Evolutionary conservation across 2,329 filamentous ascomycete species (phyloP).

Genomic region (Talaromyces rugulosus): DNA sequence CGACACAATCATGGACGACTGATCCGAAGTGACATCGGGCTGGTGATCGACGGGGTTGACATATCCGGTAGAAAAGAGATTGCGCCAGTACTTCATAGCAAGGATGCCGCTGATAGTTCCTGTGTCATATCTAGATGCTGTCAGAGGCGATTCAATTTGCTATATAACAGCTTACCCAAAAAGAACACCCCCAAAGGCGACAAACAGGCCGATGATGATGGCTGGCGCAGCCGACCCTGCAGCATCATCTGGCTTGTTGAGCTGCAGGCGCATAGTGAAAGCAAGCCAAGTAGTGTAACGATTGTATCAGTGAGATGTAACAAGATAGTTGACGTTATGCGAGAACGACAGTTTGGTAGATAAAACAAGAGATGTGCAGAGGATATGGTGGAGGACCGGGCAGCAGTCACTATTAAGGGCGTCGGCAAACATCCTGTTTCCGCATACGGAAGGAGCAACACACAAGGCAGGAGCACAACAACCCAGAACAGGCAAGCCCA

Average conservation of each 20-base stretch:
- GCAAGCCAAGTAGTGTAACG: not conserved
- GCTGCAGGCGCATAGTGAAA: constrained; percentile 37
- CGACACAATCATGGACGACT: constrained; percentile 59
- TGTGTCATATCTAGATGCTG: constrained; percentile 42
- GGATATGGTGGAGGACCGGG: not conserved
- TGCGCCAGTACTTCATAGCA: constrained; percentile 44
- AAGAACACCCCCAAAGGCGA: constrained; percentile 56
- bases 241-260: constrained; percentile 45
- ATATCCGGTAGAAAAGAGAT: constrained; percentile 30
- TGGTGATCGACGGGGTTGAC: constrained; percentile 34
- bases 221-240: constrained; percentile 45
- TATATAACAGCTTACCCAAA: constrained; percentile 44
- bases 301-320: not conserved
- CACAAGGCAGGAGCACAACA: not conserved
- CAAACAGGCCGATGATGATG: constrained; percentile 55
- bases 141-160: not conserved
- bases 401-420: not conserved
- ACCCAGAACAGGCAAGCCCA: not conserved
- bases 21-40: constrained; percentile 44
- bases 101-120: constrained; percentile 52
- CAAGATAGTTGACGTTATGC: not conserved
- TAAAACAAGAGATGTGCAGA: not conserved
- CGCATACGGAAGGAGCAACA: not conserved
- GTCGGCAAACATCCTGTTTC: not conserved
- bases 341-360: not conserved